A percentile compares a stretch with the other conserved stretches of the same genome.
Evolutionary conservation across 2,329 filamentous ascomycete species (phyloP).

Genomic region (Xylaria sp.): DNA sequence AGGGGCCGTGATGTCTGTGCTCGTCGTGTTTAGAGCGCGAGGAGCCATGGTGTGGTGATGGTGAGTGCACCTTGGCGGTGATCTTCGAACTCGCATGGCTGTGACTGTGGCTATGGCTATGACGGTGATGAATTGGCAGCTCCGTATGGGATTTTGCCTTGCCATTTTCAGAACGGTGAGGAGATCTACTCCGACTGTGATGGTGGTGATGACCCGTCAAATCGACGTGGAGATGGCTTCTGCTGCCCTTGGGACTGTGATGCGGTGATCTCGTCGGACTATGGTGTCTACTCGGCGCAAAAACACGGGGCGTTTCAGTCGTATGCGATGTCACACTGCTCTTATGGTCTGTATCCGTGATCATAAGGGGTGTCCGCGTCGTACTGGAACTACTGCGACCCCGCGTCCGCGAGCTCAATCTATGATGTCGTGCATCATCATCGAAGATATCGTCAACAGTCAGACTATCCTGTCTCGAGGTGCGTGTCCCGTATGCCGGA

Average conservation of each 20-base stretch:
- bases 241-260: neutral
- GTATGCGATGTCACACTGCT: slow-evolving; percentile 38
- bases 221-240: slow-evolving; percentile 10
- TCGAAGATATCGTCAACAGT: slow-evolving; percentile 35
- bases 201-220: too few species aligned
- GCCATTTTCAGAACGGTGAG: too few species aligned
- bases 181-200: too few species aligned
- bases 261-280: slow-evolving; percentile 2
- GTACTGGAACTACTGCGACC: slow-evolving; percentile 39
- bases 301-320: slow-evolving; percentile 28
- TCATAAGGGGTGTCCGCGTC: slow-evolving; percentile 35
- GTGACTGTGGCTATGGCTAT: too few species aligned
- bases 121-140: slow-evolving; percentile 5
- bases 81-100: neutral
- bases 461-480: slow-evolving; percentile 31
- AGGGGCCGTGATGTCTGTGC: too few species aligned
- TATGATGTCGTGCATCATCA: slow-evolving; percentile 37
- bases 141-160: too few species aligned
- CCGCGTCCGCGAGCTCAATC: slow-evolving; percentile 32
- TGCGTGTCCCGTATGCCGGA: slow-evolving; percentile 35
- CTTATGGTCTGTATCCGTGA: slow-evolving; percentile 39
- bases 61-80: neutral
- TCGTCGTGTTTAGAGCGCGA: too few species aligned
- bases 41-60: too few species aligned
- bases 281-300: slow-evolving; percentile 23